A percentile compares a stretch with the other conserved stretches of the same genome.
phyloP scores from a whole-genome alignment of 2,329 filamentous ascomycete genomes.

The Hansfordia pulvinata region DNA sequence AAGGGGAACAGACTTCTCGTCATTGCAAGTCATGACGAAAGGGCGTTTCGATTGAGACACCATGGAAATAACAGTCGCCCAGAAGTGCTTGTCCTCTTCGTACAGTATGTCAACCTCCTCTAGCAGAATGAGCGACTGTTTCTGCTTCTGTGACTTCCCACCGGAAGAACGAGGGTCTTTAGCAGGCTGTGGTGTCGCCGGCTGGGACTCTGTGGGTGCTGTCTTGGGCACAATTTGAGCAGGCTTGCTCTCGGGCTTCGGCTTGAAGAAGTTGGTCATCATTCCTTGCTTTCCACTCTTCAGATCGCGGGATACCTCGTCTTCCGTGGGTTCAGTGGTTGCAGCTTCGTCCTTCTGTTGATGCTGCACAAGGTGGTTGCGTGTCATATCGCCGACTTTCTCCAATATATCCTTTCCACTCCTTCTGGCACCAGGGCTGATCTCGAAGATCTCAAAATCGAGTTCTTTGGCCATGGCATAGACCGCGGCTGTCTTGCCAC shows the following conservation, averaged over 20 bases:
- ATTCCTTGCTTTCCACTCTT: constrained; percentile 62
- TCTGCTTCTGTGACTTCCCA: no score
- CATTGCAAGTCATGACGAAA: constrained; percentile 89
- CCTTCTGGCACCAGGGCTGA: constrained; percentile 71
- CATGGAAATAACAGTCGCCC: constrained; percentile 66
- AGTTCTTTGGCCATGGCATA: constrained; percentile 88
- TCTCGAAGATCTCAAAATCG: constrained; percentile 88
- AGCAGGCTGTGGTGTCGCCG: constrained; percentile 10
- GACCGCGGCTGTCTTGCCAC: constrained; percentile 85
- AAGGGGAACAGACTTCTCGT: constrained; percentile 70
- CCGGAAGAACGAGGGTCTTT: no score
- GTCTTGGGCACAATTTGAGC: constrained; percentile 10
- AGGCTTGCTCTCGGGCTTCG: constrained; percentile 24
- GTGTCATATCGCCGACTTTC: constrained; percentile 90
- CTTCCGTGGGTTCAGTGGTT: constrained; percentile 17
- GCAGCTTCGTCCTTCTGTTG: constrained; percentile 21
- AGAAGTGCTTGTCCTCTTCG: constrained; percentile 93
- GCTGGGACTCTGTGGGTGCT: constrained; percentile 2
- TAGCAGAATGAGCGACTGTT: constrained; percentile 85
- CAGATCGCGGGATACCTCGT: constrained; percentile 40
- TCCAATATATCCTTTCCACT: constrained; percentile 86
- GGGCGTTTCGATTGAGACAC: constrained; percentile 79
- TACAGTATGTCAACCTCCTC: constrained; percentile 92
- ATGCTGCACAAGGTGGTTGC: constrained; percentile 71
- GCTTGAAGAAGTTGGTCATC: constrained; percentile 70